These are phyloP conservation scores for Pseudocohnilembus persalinus DNA, from an alignment of 169 alveolate genomes.

Conservation along the genomic window DNA sequence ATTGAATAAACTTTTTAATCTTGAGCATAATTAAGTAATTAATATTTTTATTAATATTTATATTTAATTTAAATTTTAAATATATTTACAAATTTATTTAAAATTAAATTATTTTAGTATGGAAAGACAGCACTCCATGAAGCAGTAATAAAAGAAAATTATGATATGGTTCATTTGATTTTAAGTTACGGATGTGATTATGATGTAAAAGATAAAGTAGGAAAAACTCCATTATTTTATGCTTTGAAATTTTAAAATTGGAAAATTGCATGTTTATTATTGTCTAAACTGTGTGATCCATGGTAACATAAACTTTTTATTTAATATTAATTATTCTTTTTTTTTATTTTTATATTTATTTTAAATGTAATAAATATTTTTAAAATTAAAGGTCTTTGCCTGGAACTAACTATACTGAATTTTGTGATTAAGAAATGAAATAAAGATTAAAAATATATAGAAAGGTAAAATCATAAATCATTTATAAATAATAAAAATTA, in stretches of 20 bases:
- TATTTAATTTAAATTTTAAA: too few relatives aligned
- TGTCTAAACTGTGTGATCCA: not conserved
- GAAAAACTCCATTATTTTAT: not conserved
- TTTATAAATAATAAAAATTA: too few relatives aligned
- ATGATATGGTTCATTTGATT: not conserved
- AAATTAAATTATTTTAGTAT: not conserved
- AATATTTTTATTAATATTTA: too few relatives aligned
- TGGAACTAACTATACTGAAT: not conserved
- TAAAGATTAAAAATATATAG: not conserved
- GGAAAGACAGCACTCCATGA: not conserved
- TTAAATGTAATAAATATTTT: too few relatives aligned
- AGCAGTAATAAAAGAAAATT: not conserved
- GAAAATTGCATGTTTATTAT: too few relatives aligned
- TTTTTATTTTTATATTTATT: too few relatives aligned
- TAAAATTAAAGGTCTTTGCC: not conserved
- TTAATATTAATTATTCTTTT: too few relatives aligned
- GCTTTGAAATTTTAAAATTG: not conserved
- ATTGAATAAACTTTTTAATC: not conserved
- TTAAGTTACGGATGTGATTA: not conserved
- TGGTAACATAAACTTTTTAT: not conserved
- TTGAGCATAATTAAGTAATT: not conserved
- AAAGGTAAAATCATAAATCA: not conserved
- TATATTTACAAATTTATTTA: too few relatives aligned
- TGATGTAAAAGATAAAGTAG: not conserved
- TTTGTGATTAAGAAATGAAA: not conserved